Evolutionary conservation across 257 asterid genomes (phyloP), one percentile per base, ranked within the genome.

Genomic region (Cruciata laevipes): DNA sequence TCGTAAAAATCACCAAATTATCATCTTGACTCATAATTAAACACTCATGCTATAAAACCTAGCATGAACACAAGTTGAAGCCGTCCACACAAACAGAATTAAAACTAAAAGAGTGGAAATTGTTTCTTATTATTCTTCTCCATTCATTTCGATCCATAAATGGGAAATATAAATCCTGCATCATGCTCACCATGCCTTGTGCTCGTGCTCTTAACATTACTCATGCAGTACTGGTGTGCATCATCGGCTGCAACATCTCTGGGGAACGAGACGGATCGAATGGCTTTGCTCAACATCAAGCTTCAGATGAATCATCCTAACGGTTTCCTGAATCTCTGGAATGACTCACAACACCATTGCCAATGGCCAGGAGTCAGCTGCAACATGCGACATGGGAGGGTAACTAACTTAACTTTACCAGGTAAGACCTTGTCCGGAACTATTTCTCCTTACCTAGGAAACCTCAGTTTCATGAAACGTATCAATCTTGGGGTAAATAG

Each of bases 401-500:
- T 76, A 1, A 71, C 67, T 0, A n/a, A 18, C 7, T 74, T 3
- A 69, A 53, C 12, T 30, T 77, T 37, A 69, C 74, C 13, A 69
- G 75, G 57, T 72, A 55, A 20, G 66, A 78, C 68, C 32, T 20
- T 83, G 30, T 56, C 27, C 6, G 85, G 87, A 37, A 47, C 74
- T n/a, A 42, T 80, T 38, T 66, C 84, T 13, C 78, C 82, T 14
- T 63, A 70, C 53, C 25, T 82, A 65, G 86, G 84, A 24, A 82
- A 82, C 57, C 73, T 27, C 30, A 27, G 30, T 2, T 27, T 27
- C 30, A 27, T 27, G 30, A 27, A 27, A 27, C 2, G 30, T 27
- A 27, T 27, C 30, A 1, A 2, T 27, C 30, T 27, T 1, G 30
- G 30, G 30, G 30, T 1, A 27, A 27, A 27, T 27, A 1, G 1